Evolutionary conservation across 225 moss, liverwort and hornwort genomes (phyloP), one percentile per base, ranked within the genome.

Genomic region (Physcomitrium patens): DNA sequence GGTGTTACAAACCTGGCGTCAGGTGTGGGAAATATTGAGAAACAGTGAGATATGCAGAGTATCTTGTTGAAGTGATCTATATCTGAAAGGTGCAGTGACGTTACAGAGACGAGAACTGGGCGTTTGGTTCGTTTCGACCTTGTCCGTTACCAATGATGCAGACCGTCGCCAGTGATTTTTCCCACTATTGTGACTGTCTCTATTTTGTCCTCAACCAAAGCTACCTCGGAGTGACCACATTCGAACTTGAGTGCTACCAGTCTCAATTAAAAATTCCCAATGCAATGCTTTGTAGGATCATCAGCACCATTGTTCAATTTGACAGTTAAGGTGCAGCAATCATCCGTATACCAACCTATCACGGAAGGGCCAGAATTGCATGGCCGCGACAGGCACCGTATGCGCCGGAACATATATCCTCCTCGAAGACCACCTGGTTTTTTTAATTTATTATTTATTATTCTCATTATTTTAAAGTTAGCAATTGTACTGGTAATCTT

Each of bases 191-290:
- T 55, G 69, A 22, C 73, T 73, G 65, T 79, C 76, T 44, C 77
- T 86, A 53, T 68, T n/a, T 83, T 69, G 80, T 75, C 63, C 83
- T 77, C 47, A 78, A 72, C 80, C 83, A 78, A 55, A 72, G 16
- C 52, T 72, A 52, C 46, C 80, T 75, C 5, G 64, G 77, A 75
- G 55, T 47, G 3, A 83, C 72, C 75, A 86, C 76, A 43, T 43
- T 67, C 28, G 24, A 23, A 8, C 59, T 72, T 65, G 58, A 16
- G 16, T 44, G 45, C 59, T 65, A 28, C 44, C 52, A 71, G 10
- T 60, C 50, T 79, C 28, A 44, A 37, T 37, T 37, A 37, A 70
- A 56, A 50, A 12, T 50, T 14, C 0, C 31, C 37, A 50, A 45
- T 51, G 17, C 18, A 51, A 51, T 2, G n/a, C 4, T 9, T 37